Conservation (phyloP, 2,329 filamentous ascomycete species). For the Paracoccidioides lutzii region DNA sequence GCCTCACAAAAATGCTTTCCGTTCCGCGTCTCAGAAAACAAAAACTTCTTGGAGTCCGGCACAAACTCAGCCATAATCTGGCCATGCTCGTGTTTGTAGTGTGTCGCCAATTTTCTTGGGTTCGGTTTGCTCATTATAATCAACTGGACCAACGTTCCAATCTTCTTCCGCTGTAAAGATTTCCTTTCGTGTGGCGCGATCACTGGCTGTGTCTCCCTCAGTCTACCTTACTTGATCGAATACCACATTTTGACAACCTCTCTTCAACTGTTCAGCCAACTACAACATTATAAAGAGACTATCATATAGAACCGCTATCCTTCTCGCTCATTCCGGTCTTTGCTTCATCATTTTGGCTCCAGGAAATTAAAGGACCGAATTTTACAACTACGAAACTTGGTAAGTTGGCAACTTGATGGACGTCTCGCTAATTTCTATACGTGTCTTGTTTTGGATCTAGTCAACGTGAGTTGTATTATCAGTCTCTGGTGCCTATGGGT, state of each 20-base stretch:
- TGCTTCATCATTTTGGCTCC: not conserved
- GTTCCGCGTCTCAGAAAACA: not conserved
- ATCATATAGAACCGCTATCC: not conserved
- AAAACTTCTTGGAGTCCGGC: not conserved
- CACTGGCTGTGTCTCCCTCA: not conserved
- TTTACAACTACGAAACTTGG: not conserved
- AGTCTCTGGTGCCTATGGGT: not conserved
- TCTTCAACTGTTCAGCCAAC: not conserved
- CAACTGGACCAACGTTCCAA: conserved; percentile 1
- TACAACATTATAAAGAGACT: not conserved
- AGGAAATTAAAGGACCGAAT: not conserved
- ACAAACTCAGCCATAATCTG: not conserved
- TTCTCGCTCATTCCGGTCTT: not conserved
- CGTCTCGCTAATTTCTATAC: not conserved
- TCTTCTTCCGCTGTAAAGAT: conserved; percentile 1
- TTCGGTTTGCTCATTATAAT: not conserved
- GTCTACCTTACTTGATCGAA: not conserved
- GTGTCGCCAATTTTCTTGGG: conserved; percentile 6
- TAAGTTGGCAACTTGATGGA: not conserved
- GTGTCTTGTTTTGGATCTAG: not conserved
- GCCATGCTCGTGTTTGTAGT: conserved; percentile 9
- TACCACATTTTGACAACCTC: not conserved
- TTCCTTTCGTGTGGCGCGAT: not conserved
- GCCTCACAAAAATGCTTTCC: not conserved
- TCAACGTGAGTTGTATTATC: not conserved